A percentile compares a stretch with the other conserved stretches of the same genome.
These are phyloP conservation scores for Phialocephala sp. DNA, from an alignment of 2,329 filamentous ascomycete species.

Conservation along the genomic window DNA sequence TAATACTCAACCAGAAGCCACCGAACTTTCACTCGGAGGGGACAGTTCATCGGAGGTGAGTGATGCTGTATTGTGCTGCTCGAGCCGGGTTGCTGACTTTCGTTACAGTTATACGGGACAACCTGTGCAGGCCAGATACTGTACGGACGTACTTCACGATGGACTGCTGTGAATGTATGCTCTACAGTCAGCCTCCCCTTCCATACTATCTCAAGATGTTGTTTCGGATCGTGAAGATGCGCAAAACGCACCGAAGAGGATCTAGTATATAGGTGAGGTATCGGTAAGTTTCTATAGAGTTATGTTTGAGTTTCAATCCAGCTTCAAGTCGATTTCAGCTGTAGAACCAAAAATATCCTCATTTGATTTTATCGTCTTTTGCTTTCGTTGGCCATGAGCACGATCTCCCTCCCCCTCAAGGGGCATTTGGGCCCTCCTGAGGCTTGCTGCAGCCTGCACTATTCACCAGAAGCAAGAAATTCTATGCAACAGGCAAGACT, in stretches of 20 bases:
- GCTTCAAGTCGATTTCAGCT: slow-evolving; percentile 1
- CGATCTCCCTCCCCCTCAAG: slow-evolving; percentile 8
- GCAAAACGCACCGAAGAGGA: slow-evolving; percentile 13
- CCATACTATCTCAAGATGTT: background rate
- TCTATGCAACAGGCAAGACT: slow-evolving; percentile 8
- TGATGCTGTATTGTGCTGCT: background rate
- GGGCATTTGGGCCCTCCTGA: slow-evolving; percentile 11
- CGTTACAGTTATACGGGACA: background rate
- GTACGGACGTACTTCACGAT: slow-evolving; percentile 6
- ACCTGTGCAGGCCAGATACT: background rate
- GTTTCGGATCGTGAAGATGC: background rate
- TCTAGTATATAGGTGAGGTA: slow-evolving; percentile 17
- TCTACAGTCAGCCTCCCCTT: background rate
- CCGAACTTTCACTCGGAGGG: background rate
- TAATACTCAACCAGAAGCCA: slow-evolving; percentile 1
- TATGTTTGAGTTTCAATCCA: background rate
- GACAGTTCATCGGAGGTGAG: background rate
- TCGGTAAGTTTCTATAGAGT: slow-evolving; percentile 20
- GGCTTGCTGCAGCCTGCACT: slow-evolving; percentile 21
- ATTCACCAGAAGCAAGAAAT: slow-evolving; percentile 13
- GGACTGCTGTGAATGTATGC: background rate
- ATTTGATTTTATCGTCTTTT: background rate
- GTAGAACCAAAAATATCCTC: slow-evolving; percentile 5
- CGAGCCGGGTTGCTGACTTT: background rate
- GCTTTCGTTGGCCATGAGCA: background rate